Evolutionary conservation across 371 early-diverging fungal species (phyloP).

Genomic region (Syncephalastrum racemosum): DNA sequence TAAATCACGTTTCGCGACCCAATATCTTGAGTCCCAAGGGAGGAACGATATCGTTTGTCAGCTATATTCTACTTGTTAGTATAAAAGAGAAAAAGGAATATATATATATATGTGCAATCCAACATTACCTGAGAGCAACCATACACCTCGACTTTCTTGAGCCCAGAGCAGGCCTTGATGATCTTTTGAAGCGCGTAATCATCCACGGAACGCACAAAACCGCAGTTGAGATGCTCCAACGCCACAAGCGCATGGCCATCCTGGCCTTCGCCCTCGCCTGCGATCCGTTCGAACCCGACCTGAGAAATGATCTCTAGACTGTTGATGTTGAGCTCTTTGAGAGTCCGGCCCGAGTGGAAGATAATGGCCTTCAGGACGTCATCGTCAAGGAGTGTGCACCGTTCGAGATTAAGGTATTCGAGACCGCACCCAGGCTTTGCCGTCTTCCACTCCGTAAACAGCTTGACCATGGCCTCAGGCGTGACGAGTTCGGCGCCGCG

Average conservation of each 20-base stretch:
- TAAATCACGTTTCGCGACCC: background rate
- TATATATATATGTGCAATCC: too few relatives aligned
- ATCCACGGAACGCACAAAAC: conserved; percentile 74
- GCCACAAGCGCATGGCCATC: conserved; percentile 27
- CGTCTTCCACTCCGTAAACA: conserved; percentile 54
- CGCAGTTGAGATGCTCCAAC: conserved; percentile 60
- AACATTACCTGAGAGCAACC: conserved; percentile 61
- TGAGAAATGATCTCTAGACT: conserved; percentile 72
- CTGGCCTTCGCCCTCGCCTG: conserved; percentile 19
- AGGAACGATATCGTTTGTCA: conserved; percentile 2
- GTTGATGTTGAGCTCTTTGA: conserved; percentile 63
- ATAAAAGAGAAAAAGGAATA: too few relatives aligned
- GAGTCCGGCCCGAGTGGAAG: conserved; percentile 55
- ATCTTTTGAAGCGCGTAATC: conserved; percentile 65
- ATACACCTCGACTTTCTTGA: conserved; percentile 62
- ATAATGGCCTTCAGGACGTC: conserved; percentile 57
- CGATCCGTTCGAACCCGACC: conserved; percentile 51
- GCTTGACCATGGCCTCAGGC: conserved; percentile 53
- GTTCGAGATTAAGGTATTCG: conserved; percentile 49
- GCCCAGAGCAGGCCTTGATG: conserved; percentile 37
- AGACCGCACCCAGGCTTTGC: conserved; percentile 37
- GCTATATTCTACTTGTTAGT: background rate
- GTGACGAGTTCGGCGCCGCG: conserved; percentile 58
- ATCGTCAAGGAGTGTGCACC: conserved; percentile 60
- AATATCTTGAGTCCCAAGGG: conserved; percentile 1